Conservation (phyloP, 345 rosid species). For the Carallia pectinifolia region DNA sequence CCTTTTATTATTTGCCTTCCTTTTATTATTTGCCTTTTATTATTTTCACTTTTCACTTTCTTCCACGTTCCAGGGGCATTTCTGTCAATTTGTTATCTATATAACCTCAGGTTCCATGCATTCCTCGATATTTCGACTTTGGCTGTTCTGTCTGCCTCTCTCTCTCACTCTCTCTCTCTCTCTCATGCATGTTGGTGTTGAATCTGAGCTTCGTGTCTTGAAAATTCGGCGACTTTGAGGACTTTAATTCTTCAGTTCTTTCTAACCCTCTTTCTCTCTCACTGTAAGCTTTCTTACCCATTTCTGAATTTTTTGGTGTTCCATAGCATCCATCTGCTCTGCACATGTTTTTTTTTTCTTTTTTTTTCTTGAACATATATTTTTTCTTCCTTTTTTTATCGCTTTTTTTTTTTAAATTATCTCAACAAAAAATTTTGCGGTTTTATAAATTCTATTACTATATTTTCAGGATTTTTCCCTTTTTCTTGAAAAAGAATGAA, state of each 20-base stretch:
- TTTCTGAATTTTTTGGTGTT: background rate
- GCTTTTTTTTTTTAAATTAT: background rate
- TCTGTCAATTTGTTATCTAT: conserved; percentile 40
- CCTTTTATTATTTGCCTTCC: background rate
- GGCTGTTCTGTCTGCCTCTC: conserved; percentile 12
- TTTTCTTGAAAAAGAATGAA: too few species aligned
- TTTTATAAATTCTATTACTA: too few species aligned
- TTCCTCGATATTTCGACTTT: conserved; percentile 23
- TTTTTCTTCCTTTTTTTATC: too few species aligned
- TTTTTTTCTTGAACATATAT: too few species aligned
- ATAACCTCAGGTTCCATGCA: conserved; percentile 23
- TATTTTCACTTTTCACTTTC: background rate
- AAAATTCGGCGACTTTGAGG: background rate
- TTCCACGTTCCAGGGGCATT: conserved; percentile 27
- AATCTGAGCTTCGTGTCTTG: background rate
- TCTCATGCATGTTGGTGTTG: background rate
- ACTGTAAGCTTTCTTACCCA: background rate
- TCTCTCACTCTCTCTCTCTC: conserved; percentile 9
- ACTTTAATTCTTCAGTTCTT: background rate
- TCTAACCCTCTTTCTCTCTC: background rate
- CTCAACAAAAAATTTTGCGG: conserved; percentile 16
- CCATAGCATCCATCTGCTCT: background rate
- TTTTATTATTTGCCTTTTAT: background rate
- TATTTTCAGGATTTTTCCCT: too few species aligned
- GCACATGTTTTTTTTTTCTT: too few species aligned